Evolutionary conservation across 768 basidiomycete genomes (phyloP), one percentile per base, ranked within the genome.

Genomic region (Tephrocybe sp.): DNA sequence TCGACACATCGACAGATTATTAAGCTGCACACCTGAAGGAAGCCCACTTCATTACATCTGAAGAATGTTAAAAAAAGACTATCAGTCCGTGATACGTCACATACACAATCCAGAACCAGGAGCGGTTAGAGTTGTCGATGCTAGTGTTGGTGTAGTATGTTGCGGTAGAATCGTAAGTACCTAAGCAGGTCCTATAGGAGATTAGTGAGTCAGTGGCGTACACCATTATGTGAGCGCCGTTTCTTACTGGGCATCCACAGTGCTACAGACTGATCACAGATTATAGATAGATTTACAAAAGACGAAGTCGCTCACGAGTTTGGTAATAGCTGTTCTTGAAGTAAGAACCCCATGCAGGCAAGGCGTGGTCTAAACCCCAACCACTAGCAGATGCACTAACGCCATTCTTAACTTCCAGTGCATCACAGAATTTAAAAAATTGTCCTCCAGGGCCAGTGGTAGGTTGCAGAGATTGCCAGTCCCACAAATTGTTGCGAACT

Each of bases 61-160:
- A 9, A 40, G 54, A n/a, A 51, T 46, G 20, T 17, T 51, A 32
- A 44, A 50, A 8, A 53, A 30, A 17, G 39, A 47, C n/a, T 23
- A 47, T 36, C 33, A 32, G 38, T 51, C 32, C 11, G 20, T 26
- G 23, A 41, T 14, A 22, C 49, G 33, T 13, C 22, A 61, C 76
- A 51, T 65, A 77, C 83, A 83, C 78, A 60, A 86, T 79, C 87
- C 87, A 89, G 50, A 70, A 65, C 86, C 87, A 90, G 3, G 87
- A 86, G 19, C 87, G 77, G 4, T 53, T 55, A 0, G 71, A 51
- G 52, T 89, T 82, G 62, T 87, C 68, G 33, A 89, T 65, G 4
- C 70, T 64, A 2, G 72, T 82, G 53, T 84, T 68, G 11, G 82
- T 84, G 68, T 73, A 89, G 62, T 59, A 78, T 0, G 63, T 20